phyloP scores from a whole-genome alignment of 306 rosid genomes.

The Cucurbita argyrosperma region DNA sequence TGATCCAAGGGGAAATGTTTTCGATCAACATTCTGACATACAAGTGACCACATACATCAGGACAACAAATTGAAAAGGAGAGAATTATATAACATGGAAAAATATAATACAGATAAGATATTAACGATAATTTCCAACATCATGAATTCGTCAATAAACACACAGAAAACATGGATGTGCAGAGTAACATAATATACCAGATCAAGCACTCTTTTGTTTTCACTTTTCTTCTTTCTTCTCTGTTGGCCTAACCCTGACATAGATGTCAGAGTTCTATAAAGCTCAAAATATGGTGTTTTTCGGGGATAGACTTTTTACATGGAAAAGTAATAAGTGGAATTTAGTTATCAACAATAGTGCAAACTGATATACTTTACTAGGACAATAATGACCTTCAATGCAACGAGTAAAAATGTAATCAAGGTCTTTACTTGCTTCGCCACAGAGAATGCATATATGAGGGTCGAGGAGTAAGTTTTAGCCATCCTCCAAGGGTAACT shows the following conservation, averaged over 20 bases:
- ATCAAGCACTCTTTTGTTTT: background rate
- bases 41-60: conserved; percentile 11
- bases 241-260: background rate
- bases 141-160: background rate
- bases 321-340: background rate
- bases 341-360: background rate
- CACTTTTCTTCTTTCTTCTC: background rate
- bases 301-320: background rate
- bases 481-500: no score
- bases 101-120: no score
- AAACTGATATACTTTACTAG: background rate
- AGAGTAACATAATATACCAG: background rate
- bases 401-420: background rate
- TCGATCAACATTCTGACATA: conserved; percentile 54
- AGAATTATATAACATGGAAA: background rate
- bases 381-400: background rate
- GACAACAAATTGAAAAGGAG: conserved; percentile 1
- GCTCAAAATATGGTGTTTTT: background rate
- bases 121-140: background rate
- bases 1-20: conserved; percentile 49
- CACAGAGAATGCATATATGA: background rate
- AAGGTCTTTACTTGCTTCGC: background rate
- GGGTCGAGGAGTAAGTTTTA: background rate
- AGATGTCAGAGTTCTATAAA: background rate
- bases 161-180: background rate